phyloP scores from a whole-genome alignment of 768 basidiomycete species.

The Lentinula aciculospora region DNA sequence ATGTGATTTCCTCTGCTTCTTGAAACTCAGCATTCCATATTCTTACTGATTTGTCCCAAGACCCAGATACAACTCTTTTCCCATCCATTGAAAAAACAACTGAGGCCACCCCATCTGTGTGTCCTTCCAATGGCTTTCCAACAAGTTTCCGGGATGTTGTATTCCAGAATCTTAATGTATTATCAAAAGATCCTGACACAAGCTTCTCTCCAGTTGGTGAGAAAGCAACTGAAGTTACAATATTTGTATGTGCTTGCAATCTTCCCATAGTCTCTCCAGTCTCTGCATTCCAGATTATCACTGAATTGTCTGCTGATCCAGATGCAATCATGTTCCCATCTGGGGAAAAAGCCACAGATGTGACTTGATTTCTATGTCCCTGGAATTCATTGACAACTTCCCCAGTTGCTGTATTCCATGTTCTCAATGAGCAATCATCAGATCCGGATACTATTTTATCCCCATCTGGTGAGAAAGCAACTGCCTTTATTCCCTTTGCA shows the following conservation, averaged over 20 bases:
- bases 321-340: neutral
- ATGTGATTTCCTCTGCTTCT: neutral
- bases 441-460: neutral
- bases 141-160: neutral
- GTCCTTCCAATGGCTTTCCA: neutral
- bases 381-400: conserved; percentile 7
- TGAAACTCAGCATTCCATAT: neutral
- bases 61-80: neutral
- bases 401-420: conserved; percentile 26
- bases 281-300: neutral
- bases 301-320: neutral
- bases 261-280: neutral
- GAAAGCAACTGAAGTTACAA: neutral
- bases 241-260: neutral
- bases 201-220: neutral
- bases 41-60: neutral
- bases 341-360: neutral
- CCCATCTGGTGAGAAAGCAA: neutral
- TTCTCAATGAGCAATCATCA: neutral
- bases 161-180: neutral
- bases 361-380: neutral
- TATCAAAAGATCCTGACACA: neutral
- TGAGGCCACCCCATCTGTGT: neutral
- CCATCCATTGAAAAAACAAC: neutral
- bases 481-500: neutral